Evolutionary conservation across 164 flowering plant species (phyloP), one percentile per base, ranked within the genome.

Genomic region (Vitis rotundifolia): DNA sequence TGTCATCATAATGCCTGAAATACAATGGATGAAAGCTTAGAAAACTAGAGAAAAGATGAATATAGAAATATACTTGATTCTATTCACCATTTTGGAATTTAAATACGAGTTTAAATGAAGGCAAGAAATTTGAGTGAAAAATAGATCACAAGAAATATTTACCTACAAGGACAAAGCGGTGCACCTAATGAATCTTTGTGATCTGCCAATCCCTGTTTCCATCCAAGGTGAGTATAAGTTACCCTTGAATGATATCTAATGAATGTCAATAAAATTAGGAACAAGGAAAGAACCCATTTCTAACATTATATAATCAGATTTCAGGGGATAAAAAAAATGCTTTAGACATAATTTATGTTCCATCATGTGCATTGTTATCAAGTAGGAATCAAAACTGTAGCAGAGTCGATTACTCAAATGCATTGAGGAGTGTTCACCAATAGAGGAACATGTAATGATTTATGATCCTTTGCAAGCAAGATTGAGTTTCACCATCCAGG

Each of bases 161-260:
- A 94, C 99, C 97, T 85, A 71, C 99, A 94, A 70, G 99, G 99
- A 80, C 99, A 94, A 55, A 94, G 94, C 61, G 99, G 99, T 59
- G 99, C 99, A 64, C 99, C 99, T 73, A 92, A 58, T 72, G 93
- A 72, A 83, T 94, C 99, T 80, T 89, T 94, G 74, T 94, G 99
- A 15, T 95, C 99, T 4, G 99, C 95, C 83, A 90, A 81, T 18
- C 95, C 95, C 92, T 90, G 86, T 63, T 22, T 63, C 7, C 71
- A 71, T 70, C 16, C 62, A 73, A 19, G 8, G 51, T 52, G 13
- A 65, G 55, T 63, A 49, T 22, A 22, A 22, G 26, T 71, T 8
- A 6, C 51, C 10, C 10, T 54, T 47, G 37, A 67, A 8, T 16
- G 5, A 55, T 28, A n/a, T 53, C n/a, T 53, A 5, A 53, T 53